Evolutionary conservation across 768 basidiomycete species (phyloP), one percentile per base, ranked within the genome.

Genomic region (Goffeauzyma gilvescens): DNA sequence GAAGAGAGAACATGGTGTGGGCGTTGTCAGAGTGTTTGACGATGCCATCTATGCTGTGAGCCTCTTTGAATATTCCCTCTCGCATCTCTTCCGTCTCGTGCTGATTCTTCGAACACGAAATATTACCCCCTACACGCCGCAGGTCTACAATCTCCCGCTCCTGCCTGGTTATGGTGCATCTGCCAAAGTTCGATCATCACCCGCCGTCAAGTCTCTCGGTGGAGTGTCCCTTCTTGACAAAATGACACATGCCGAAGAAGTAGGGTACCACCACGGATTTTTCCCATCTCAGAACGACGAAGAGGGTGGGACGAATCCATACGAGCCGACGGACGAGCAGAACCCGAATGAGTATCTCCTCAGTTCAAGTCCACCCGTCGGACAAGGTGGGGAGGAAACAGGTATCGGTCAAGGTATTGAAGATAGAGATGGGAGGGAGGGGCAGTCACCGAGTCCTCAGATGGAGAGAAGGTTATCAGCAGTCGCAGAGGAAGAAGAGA

Each of bases 81-180:
- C 13, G 44, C 26, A 41, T 46, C 20, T 31, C 14, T 33, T 37
- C 32, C 43, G 15, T 13, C 30, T 22, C 14, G 6, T 17, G 4
- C 22, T 36, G 32, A 14, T 22, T 25, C 15, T 26, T n/a, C 12
- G 2, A 28, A 41, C 7, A 8, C 8, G 22, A 23, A 20, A 32
- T 34, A 6, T 32, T 6, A 27, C 18, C 5, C 24, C 3, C 23
- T 7, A 5, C 25, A 10, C 1, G 13, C 13, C n/a, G n/a, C 48
- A 87, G 86, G 78, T 89, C 68, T 90, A 95, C 57, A 81, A 84
- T 58, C 70, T 90, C 0, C 89, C 89, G 2, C 69, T 95, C 3
- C 70, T 93, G 13, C 84, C 89, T 6, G 89, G 89, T 0, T 95
- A 95, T 54, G 79, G 80, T 0, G 79, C 81, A 1, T 74, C 76